Evolutionary conservation across 2,329 filamentous ascomycete species (phyloP), one percentile per base, ranked within the genome.

Genomic region (Talaromyces sp.): DNA sequence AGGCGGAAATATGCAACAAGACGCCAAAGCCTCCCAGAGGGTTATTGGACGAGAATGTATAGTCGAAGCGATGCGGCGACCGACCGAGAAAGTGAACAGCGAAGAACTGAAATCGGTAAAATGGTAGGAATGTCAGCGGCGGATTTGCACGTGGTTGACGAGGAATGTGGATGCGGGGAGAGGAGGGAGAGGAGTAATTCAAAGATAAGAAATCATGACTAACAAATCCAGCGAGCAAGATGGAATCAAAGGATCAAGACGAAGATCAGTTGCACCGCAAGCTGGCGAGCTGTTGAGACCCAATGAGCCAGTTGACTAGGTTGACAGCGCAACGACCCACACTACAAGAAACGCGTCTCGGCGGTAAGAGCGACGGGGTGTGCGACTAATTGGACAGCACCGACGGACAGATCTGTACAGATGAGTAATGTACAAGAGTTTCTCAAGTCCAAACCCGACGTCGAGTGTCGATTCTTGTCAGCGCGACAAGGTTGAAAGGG

Each of bases 121-220:
- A 47, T 62, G 39, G n/a, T 16, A 62, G 56, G 64, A 66, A 66
- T 66, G 64, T 66, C 47, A 66, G 64, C 47, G 60, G 64, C 33
- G 47, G 52, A 50, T 50, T 35, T 62, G 52, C 64, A 66, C 64
- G 64, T 66, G 64, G 64, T 56, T 22, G 59, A 58, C 10, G 52
- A 66, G 64, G 64, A 66, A 66, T 66, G 64, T 66, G 64, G 64
- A 52, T 66, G 64, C 56, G 64, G 64, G 64, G 60, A 54, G 50
- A 54, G 50, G 31, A 56, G 43, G 35, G 31, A 22, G 14, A 45
- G 16, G 11, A 62, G 24, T 13, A n/a, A 54, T 41, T 52, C 11
- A 47, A 65, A 61, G 41, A 59, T 66, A 45, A 57, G 24, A 19
- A 62, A 33, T 47, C 31, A 58, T 56, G 33, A 56, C 59, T 61